These are phyloP conservation scores for Botrytis byssoidea DNA, from an alignment of 2,329 filamentous ascomycete genomes.

Conservation along the genomic window DNA sequence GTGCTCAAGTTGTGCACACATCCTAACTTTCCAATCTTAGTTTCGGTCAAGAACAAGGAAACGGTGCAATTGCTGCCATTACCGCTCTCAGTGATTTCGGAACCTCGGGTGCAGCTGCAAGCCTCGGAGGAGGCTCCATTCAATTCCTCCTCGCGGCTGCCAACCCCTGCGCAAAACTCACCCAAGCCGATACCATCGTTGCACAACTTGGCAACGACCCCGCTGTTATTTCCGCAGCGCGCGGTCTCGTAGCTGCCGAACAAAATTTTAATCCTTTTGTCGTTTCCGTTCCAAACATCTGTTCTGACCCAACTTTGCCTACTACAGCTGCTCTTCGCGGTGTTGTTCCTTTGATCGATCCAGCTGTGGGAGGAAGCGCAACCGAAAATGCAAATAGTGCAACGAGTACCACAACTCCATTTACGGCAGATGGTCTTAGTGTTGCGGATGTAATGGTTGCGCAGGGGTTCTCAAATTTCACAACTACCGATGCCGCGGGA, in stretches of 20 bases:
- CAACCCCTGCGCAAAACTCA: slow-evolving; percentile 65
- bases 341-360: slow-evolving; percentile 66
- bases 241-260: slow-evolving; percentile 63
- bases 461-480: slow-evolving; percentile 64
- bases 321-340: slow-evolving; percentile 60
- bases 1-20: background rate
- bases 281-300: slow-evolving; percentile 59
- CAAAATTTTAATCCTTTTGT: slow-evolving; percentile 72
- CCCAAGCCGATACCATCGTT: slow-evolving; percentile 63
- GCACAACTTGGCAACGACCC: slow-evolving; percentile 57
- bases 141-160: slow-evolving; percentile 62
- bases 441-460: slow-evolving; percentile 62
- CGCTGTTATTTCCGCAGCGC: slow-evolving; percentile 60
- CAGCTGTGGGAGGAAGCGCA: slow-evolving; percentile 56
- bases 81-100: slow-evolving; percentile 54
- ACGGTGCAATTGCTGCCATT: slow-evolving; percentile 51
- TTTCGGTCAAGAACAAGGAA: slow-evolving; percentile 61
- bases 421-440: slow-evolving; percentile 59
- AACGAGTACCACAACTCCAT: slow-evolving; percentile 51
- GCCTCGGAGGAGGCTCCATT: slow-evolving; percentile 61
- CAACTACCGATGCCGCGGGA: slow-evolving; percentile 41
- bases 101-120: slow-evolving; percentile 58
- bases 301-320: slow-evolving; percentile 61
- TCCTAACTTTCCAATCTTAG: slow-evolving; percentile 34
- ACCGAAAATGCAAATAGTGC: slow-evolving; percentile 60